These are phyloP conservation scores for Cotoneaster glaucophyllus DNA, from an alignment of 306 rosid species.

Conservation along the genomic window DNA sequence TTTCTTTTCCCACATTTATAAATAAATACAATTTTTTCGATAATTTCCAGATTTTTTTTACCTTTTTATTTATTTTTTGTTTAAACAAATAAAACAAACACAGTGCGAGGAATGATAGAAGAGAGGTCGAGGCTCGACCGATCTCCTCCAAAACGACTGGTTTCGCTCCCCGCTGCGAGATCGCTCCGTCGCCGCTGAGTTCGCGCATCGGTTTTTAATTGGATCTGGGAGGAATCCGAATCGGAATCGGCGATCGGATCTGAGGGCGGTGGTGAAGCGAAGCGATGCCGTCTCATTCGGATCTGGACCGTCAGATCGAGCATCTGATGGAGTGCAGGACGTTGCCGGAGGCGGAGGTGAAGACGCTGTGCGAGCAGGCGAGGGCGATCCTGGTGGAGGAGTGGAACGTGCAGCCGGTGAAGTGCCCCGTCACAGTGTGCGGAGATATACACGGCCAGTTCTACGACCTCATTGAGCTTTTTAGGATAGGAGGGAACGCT, in stretches of 20 bases:
- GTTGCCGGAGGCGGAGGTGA: slow-evolving; percentile 85
- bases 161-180: slow-evolving; percentile 22
- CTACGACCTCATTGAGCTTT: slow-evolving; percentile 96
- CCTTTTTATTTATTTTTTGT: neutral
- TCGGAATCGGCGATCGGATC: slow-evolving; percentile 37
- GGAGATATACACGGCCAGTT: slow-evolving; percentile 98
- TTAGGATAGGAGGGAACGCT: slow-evolving; percentile 87
- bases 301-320: slow-evolving; percentile 99
- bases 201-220: neutral
- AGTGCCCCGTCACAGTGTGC: slow-evolving; percentile 95
- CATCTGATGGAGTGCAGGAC: slow-evolving; percentile 97
- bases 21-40: slow-evolving; percentile 22
- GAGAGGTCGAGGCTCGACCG: slow-evolving; percentile 25
- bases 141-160: slow-evolving; percentile 41
- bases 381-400: slow-evolving; percentile 90
- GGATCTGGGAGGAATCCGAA: slow-evolving; percentile 24
- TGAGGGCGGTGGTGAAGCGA: slow-evolving; percentile 6
- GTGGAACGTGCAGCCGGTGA: slow-evolving; percentile 98
- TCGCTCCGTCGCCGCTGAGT: slow-evolving; percentile 19
- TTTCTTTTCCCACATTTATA: slow-evolving; percentile 24
- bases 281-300: slow-evolving; percentile 93
- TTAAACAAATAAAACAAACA: slow-evolving; percentile 2
- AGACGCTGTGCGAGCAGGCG: slow-evolving; percentile 88
- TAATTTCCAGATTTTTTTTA: neutral
- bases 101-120: slow-evolving; percentile 38